phyloP scores from a whole-genome alignment of 2,329 filamentous ascomycete genomes.

The Verticillium nonalfalfae region DNA sequence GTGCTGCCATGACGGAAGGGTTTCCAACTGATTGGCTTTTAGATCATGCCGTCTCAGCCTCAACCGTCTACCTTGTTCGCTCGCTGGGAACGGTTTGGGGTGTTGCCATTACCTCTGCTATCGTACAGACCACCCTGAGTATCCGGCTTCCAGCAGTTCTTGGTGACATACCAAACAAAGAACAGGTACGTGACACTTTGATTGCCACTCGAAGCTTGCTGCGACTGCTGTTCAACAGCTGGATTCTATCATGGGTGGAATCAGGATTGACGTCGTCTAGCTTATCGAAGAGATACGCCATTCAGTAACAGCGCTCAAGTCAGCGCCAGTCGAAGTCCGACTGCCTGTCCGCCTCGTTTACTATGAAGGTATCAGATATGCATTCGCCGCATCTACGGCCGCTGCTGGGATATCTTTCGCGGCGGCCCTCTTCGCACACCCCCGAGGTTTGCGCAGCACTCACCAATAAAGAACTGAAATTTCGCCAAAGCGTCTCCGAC shows the following conservation, averaged over 20 bases:
- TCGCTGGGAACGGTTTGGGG: constrained; percentile 60
- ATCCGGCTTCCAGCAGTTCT: constrained; percentile 46
- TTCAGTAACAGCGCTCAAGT: constrained; percentile 48
- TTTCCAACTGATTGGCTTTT: neutral
- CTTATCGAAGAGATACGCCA: constrained; percentile 57
- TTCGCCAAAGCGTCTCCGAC: neutral
- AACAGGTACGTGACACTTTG: constrained; percentile 34
- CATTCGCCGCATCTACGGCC: constrained; percentile 47
- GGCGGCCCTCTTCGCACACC: constrained; percentile 21
- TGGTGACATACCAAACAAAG: constrained; percentile 49
- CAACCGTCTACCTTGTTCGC: constrained; percentile 57
- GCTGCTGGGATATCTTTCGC: constrained; percentile 39
- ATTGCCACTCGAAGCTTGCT: constrained; percentile 11
- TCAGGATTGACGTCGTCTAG: constrained; percentile 23
- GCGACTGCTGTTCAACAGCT: neutral
- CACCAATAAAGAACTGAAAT: constrained; percentile 10
- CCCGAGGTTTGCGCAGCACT: constrained; percentile 22
- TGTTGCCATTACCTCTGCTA: constrained; percentile 55
- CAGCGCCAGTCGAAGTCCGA: constrained; percentile 49
- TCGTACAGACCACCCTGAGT: constrained; percentile 56
- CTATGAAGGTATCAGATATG: constrained; percentile 50
- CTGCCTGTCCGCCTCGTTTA: constrained; percentile 51
- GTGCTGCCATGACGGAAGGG: neutral
- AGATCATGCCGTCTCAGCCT: constrained; percentile 59
- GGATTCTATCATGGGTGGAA: no score